These are phyloP conservation scores for Cicer yamashitae DNA, from an alignment of 306 rosid genomes.

Conservation along the genomic window DNA sequence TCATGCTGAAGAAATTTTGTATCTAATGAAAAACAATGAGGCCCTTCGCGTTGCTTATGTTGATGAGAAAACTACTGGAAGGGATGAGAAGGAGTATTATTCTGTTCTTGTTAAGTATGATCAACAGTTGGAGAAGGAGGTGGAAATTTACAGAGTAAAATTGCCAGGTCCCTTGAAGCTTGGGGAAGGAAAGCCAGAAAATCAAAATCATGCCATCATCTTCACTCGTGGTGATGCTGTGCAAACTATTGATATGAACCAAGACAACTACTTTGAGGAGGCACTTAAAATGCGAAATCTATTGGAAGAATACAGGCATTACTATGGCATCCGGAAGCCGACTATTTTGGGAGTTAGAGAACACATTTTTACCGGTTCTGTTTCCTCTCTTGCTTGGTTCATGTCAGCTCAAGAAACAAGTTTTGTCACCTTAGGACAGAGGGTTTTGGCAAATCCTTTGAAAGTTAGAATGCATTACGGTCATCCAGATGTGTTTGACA, in stretches of 20 bases:
- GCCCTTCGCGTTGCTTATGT: conserved; percentile 62
- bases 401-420: conserved; percentile 64
- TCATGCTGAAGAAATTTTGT: conserved; percentile 56
- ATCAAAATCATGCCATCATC: conserved; percentile 59
- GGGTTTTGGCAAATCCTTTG: conserved; percentile 64
- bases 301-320: conserved; percentile 50
- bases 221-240: conserved; percentile 62
- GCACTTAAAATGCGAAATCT: conserved; percentile 61
- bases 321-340: conserved; percentile 55
- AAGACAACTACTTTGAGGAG: conserved; percentile 63
- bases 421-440: conserved; percentile 61
- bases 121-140: conserved; percentile 56
- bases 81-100: conserved; percentile 54
- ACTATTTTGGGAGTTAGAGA: conserved; percentile 61
- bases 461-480: conserved; percentile 64
- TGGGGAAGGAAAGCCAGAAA: conserved; percentile 65
- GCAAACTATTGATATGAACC: conserved; percentile 63
- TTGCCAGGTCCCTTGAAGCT: conserved; percentile 63
- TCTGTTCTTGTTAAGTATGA: conserved; percentile 63
- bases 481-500: conserved; percentile 61
- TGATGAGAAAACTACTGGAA: conserved; percentile 51
- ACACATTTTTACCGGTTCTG: conserved; percentile 59
- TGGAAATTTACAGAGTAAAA: conserved; percentile 56
- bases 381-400: conserved; percentile 65
- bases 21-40: conserved; percentile 55